Evolutionary conservation across 2,329 filamentous ascomycete species (phyloP).

Genomic region (Colletotrichum euphorbiae): DNA sequence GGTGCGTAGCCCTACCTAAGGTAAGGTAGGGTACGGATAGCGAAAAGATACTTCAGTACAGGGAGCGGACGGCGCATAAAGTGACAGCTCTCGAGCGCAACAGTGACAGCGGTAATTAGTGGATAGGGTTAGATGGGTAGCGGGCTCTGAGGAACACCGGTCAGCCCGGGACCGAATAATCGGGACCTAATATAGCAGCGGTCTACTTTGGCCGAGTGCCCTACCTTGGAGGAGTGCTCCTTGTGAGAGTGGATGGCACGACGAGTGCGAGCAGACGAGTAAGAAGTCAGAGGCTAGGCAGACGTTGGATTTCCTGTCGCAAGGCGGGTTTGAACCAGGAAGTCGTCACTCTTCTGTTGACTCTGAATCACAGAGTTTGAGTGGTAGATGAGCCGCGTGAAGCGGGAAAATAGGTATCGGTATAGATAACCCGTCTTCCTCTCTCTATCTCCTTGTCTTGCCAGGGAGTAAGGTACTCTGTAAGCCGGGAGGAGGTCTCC

Average conservation of each 20-base stretch:
- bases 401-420: background rate
- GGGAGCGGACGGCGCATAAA: slow-evolving; percentile 1
- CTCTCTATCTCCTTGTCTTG: background rate
- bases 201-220: slow-evolving; percentile 15
- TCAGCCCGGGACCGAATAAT: slow-evolving; percentile 19
- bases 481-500: background rate
- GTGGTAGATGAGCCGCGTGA: slow-evolving; percentile 6
- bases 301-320: slow-evolving; percentile 5
- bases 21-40: background rate
- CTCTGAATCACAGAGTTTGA: background rate
- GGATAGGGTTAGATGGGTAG: slow-evolving; percentile 10
- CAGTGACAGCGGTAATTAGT: slow-evolving; percentile 12
- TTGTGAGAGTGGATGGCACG: background rate
- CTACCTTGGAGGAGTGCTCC: background rate
- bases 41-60: background rate
- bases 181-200: slow-evolving; percentile 20
- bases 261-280: background rate
- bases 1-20: background rate
- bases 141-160: slow-evolving; percentile 1
- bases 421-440: too few species aligned
- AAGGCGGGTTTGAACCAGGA: slow-evolving; percentile 9
- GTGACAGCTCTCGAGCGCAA: slow-evolving; percentile 17
- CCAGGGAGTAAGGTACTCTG: background rate
- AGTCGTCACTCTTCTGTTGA: slow-evolving; percentile 4
- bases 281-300: background rate